These are phyloP conservation scores for Sporothrix humicola DNA, from an alignment of 2,329 filamentous ascomycete genomes.

Conservation along the genomic window DNA sequence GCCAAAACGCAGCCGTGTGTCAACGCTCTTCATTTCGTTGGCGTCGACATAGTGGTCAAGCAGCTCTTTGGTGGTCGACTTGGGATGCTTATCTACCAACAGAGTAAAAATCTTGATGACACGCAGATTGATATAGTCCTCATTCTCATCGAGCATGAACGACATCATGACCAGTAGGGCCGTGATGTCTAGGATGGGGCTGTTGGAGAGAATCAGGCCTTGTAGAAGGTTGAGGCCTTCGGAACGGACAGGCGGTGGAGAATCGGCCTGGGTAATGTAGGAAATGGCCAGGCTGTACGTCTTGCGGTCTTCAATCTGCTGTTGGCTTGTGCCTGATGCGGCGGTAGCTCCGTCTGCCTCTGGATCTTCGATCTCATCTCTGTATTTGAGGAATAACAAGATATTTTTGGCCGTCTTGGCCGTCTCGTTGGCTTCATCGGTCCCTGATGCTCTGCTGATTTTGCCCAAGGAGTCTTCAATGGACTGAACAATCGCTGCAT, in stretches of 20 bases:
- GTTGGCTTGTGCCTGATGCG: slow-evolving; percentile 47
- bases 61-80: slow-evolving; percentile 65
- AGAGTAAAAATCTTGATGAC: slow-evolving; percentile 69
- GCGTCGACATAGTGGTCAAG: slow-evolving; percentile 71
- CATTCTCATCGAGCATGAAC: slow-evolving; percentile 66
- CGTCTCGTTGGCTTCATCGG: slow-evolving; percentile 48
- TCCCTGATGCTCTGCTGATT: slow-evolving; percentile 48
- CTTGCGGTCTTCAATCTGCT: slow-evolving; percentile 64
- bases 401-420: slow-evolving; percentile 61
- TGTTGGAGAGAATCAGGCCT: slow-evolving; percentile 59
- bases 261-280: slow-evolving; percentile 66
- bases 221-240: slow-evolving; percentile 68
- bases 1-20: slow-evolving; percentile 70
- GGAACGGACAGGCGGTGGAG: slow-evolving; percentile 68
- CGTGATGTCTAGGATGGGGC: slow-evolving; percentile 69
- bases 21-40: slow-evolving; percentile 62
- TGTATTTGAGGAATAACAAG: slow-evolving; percentile 60
- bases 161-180: slow-evolving; percentile 67
- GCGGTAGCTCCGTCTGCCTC: slow-evolving; percentile 41
- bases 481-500: slow-evolving; percentile 49
- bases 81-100: slow-evolving; percentile 66
- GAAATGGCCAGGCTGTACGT: slow-evolving; percentile 67
- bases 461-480: slow-evolving; percentile 57
- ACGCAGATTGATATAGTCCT: slow-evolving; percentile 74
- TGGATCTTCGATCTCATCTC: slow-evolving; percentile 58